phyloP scores from a whole-genome alignment of 2,329 filamentous ascomycete genomes.

The Scortechinia acanthostroma region DNA sequence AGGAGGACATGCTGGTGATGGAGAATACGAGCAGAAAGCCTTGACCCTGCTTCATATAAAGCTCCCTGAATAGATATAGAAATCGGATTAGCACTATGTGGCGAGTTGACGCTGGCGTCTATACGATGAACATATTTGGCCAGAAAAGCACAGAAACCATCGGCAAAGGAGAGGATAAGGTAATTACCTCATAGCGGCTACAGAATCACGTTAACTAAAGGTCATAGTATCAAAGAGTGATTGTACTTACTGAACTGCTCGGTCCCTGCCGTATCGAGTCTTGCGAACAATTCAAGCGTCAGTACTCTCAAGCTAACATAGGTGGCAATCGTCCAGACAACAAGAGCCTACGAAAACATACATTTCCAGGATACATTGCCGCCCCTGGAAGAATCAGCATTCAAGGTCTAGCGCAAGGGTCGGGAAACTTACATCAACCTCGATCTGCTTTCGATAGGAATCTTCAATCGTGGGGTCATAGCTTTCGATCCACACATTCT shows the following conservation, averaged over 20 bases:
- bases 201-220: too few species aligned
- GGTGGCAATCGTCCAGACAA: too few species aligned
- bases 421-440: conserved; percentile 67
- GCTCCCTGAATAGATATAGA: conserved; percentile 34
- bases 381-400: too few species aligned
- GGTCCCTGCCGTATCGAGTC: conserved; percentile 67
- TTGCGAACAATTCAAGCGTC: too few species aligned
- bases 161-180: background rate
- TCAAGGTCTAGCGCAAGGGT: too few species aligned
- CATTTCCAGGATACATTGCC: conserved; percentile 70
- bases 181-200: conserved; percentile 47
- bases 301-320: too few species aligned
- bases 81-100: conserved; percentile 1
- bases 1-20: conserved; percentile 63
- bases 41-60: conserved; percentile 72
- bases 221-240: too few species aligned
- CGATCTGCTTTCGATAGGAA: conserved; percentile 49
- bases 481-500: conserved; percentile 70
- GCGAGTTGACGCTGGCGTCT: background rate
- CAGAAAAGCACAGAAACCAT: too few species aligned
- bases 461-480: conserved; percentile 59
- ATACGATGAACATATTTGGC: background rate
- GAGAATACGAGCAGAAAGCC: conserved; percentile 71
- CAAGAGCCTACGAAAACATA: too few species aligned
- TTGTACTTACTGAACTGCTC: conserved; percentile 65